These are phyloP conservation scores for Erythrophleum fordii DNA, from an alignment of 306 rosid species.

Conservation along the genomic window DNA sequence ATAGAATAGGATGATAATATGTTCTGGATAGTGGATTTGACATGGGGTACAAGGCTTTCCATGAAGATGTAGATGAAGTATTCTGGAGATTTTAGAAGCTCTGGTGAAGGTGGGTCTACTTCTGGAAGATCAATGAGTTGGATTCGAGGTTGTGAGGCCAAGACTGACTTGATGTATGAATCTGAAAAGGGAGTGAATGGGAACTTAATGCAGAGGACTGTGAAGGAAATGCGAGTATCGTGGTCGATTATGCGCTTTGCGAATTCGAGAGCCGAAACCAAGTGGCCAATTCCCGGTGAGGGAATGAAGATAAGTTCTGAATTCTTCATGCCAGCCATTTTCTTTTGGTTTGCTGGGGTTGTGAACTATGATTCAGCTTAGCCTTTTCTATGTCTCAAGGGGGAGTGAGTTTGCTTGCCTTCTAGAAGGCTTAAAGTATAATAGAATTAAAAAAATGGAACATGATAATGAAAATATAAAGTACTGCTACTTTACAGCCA, in stretches of 20 bases:
- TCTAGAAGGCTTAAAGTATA: too few species aligned
- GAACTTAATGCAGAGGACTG: conserved; percentile 50
- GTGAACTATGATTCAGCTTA: neutral
- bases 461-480: too few species aligned
- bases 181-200: conserved; percentile 32
- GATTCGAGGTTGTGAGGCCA: conserved; percentile 48
- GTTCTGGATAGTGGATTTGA: conserved; percentile 35
- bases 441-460: too few species aligned
- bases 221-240: conserved; percentile 46
- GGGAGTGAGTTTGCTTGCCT: too few species aligned
- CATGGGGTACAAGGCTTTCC: conserved; percentile 43
- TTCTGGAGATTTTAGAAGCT: conserved; percentile 34
- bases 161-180: conserved; percentile 48
- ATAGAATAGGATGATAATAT: conserved; percentile 33
- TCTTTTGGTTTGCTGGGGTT: neutral
- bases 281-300: conserved; percentile 56
- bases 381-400: too few species aligned
- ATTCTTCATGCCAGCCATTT: conserved; percentile 28
- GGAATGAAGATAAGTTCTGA: conserved; percentile 59
- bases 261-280: conserved; percentile 54
- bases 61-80: conserved; percentile 34
- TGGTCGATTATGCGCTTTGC: conserved; percentile 46
- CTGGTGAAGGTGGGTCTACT: conserved; percentile 44
- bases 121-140: conserved; percentile 55
- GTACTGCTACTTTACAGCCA: too few species aligned